A percentile compares a stretch with the other conserved stretches of the same genome.
Evolutionary conservation across 2,329 filamentous ascomycete species (phyloP).

Genomic region (Pseudogymnoascus verrucosus): DNA sequence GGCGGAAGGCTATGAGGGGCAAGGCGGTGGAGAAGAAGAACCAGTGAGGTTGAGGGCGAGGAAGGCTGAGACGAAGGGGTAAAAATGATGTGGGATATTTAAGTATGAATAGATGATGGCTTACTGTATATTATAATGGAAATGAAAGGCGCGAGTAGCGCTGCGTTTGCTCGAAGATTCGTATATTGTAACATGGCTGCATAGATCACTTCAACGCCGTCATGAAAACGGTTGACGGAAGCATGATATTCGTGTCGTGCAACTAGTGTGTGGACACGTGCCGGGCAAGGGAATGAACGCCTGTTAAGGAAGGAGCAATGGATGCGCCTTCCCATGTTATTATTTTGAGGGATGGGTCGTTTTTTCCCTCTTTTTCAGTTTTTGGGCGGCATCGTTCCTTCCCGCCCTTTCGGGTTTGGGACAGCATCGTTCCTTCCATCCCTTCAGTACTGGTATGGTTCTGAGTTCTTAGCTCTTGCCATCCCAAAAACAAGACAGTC

Average conservation of each 20-base stretch:
- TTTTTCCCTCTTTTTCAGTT: neutral
- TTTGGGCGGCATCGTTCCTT: neutral
- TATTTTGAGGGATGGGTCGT: neutral
- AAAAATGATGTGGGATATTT: neutral
- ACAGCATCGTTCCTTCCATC: neutral
- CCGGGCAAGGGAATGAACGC: neutral
- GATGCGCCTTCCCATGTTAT: neutral
- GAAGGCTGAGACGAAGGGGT: neutral
- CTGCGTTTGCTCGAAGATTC: neutral
- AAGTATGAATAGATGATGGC: constrained; percentile 9
- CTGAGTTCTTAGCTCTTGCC: neutral
- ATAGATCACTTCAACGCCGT: neutral
- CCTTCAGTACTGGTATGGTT: neutral
- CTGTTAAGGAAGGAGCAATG: neutral
- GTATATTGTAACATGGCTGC: neutral
- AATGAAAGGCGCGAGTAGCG: neutral
- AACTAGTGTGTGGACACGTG: neutral
- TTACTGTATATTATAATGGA: constrained; percentile 8
- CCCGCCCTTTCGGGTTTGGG: neutral
- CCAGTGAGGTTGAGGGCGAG: neutral
- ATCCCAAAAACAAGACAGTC: neutral
- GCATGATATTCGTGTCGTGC: too few relatives aligned
- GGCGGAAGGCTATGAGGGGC: constrained; percentile 66
- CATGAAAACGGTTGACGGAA: neutral
- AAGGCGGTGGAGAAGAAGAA: constrained; percentile 37